phyloP scores from a whole-genome alignment of 2,329 filamentous ascomycete genomes.

The Colletotrichum gigasporum region DNA sequence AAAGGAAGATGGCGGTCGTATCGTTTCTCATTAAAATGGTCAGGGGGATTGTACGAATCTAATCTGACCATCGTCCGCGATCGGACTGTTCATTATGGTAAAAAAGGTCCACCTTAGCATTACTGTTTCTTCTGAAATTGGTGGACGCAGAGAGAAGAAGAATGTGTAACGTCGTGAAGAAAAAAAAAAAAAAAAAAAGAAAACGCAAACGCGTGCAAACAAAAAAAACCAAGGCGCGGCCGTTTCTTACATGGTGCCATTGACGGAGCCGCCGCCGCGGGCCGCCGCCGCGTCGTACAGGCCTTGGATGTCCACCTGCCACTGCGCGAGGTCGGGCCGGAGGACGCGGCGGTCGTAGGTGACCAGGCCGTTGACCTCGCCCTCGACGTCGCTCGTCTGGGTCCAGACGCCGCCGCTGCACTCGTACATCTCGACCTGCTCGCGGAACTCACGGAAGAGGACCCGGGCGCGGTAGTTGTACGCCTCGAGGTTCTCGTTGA shows the following conservation, averaged over 20 bases:
- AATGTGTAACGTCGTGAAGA: neutral
- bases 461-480: constrained; percentile 74
- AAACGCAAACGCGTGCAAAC: neutral
- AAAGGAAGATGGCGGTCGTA: neutral
- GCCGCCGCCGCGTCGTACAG: constrained; percentile 64
- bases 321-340: constrained; percentile 65
- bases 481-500: constrained; percentile 63
- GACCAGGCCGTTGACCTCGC: constrained; percentile 76
- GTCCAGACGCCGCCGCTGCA: constrained; percentile 78
- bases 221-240: neutral
- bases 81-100: constrained; percentile 21
- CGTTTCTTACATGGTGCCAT: constrained; percentile 21
- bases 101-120: constrained; percentile 22
- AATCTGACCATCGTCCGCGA: constrained; percentile 21
- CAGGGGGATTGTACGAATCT: constrained; percentile 10
- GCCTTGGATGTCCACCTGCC: constrained; percentile 67
- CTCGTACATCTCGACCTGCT: constrained; percentile 67
- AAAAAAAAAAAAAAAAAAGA: neutral
- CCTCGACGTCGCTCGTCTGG: constrained; percentile 79
- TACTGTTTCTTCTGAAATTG: constrained; percentile 7
- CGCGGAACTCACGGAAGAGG: constrained; percentile 68
- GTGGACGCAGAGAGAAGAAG: neutral
- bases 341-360: constrained; percentile 73
- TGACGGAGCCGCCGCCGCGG: constrained; percentile 28
- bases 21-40: constrained; percentile 18